A percentile compares a stretch with the other conserved stretches of the same genome.
Conservation (phyloP, 176 grass and related monocot species). For the Microstegium vimineum region DNA sequence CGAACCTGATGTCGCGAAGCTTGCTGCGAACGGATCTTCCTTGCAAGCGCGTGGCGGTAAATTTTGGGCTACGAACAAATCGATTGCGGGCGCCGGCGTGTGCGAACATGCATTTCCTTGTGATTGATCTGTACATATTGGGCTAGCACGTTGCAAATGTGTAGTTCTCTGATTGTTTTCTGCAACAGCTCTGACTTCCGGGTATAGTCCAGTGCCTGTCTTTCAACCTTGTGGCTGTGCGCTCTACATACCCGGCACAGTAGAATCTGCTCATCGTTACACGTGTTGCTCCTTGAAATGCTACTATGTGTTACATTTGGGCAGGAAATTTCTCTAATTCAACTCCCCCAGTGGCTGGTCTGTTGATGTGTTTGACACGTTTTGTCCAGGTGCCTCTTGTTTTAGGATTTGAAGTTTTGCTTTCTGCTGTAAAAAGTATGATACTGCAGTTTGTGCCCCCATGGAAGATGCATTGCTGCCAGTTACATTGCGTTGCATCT, state of each 20-base stretch:
- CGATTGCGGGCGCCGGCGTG: not conserved
- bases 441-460: not conserved
- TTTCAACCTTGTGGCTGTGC: not conserved
- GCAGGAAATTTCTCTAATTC: slow-evolving; percentile 14
- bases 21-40: not conserved
- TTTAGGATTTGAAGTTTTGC: not conserved
- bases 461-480: not conserved
- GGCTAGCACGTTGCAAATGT: not conserved
- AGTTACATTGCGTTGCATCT: not conserved
- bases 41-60: not conserved
- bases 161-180: not conserved
- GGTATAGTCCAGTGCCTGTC: slow-evolving; percentile 32
- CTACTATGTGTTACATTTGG: slow-evolving; percentile 32
- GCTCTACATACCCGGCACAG: slow-evolving; percentile 27
- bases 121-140: not conserved
- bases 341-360: no score
- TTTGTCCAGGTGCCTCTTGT: no score
- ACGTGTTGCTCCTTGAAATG: slow-evolving; percentile 14
- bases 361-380: not conserved
- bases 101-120: not conserved
- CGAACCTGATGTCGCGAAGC: not conserved
- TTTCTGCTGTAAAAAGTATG: not conserved
- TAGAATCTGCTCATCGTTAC: slow-evolving; percentile 29
- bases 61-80: not conserved
- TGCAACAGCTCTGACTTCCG: not conserved